Evolutionary conservation across 306 rosid species (phyloP), one percentile per base, ranked within the genome.

Genomic region (Malus sieversii): DNA sequence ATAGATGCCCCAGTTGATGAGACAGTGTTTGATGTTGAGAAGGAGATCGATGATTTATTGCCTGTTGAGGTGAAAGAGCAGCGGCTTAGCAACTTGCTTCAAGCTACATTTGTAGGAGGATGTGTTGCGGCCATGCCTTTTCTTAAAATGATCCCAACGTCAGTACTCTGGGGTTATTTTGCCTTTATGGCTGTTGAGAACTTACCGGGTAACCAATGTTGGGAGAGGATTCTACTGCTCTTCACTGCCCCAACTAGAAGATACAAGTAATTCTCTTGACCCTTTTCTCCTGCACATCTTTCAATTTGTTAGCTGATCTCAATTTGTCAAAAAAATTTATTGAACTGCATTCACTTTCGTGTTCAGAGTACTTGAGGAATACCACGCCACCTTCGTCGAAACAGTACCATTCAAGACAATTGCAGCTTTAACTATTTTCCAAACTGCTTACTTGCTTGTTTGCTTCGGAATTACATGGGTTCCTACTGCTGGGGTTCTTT

Each of bases 181-280:
- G 96, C 96, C 66, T 91, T 88, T 81, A 91, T 88, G 96, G 96
- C 96, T 79, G 85, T 88, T 68, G 97, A 91, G 78, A 91, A 86
- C 85, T 84, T 89, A 70, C 97, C 97, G 0, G 97, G 97, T 22
- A 91, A 91, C 84, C 94, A 91, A 71, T 91, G 84, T 70, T 91
- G 97, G 97, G 97, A 91, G 75, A 84, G 94, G 77, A 87, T 91
- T 81, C 78, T 91, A 20, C 75, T 87, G 32, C 85, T 86, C 40
- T 86, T 91, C 84, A 91, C 91, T 2, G 89, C 94, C 70, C 87
- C 92, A 38, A 84, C 82, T 83, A 80, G 90, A 82, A 84, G 94
- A 91, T 87, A 89, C 87, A 91, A 86, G 97, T 91, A 89, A 55
- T 53, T 48, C 15, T 42, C 70, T 77, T 52, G 48, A 29, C 46